Conservation (phyloP, 2,329 filamentous ascomycete genomes). For the Eutypa lata region DNA sequence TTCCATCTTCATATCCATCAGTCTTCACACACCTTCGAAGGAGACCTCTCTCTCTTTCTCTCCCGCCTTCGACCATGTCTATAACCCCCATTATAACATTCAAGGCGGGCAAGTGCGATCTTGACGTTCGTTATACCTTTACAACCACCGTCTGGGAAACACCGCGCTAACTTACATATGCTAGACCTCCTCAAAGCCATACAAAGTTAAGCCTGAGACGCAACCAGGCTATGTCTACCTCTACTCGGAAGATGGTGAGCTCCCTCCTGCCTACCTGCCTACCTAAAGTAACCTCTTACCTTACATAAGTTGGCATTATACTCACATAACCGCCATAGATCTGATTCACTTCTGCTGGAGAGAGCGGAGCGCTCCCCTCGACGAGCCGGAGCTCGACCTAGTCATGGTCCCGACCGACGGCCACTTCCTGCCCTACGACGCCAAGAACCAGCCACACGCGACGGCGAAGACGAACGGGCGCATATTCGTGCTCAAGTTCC, state of each 20-base stretch:
- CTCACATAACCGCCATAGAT: conserved; percentile 47
- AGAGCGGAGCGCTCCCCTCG: conserved; percentile 66
- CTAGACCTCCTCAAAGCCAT: conserved; percentile 44
- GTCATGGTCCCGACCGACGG: conserved; percentile 92
- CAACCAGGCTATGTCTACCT: conserved; percentile 88
- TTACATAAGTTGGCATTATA: background rate
- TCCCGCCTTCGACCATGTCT: conserved; percentile 60
- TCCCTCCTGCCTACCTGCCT: too few species aligned
- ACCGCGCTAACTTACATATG: conserved; percentile 12
- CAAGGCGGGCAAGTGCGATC: conserved; percentile 87
- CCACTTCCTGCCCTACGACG: conserved; percentile 78
- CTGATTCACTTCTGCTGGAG: conserved; percentile 98
- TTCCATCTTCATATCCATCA: too few species aligned
- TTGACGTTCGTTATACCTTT: conserved; percentile 61
- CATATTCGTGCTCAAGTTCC: conserved; percentile 91
- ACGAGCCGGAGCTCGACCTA: conserved; percentile 79
- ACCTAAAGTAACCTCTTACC: background rate
- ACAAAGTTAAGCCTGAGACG: conserved; percentile 69
- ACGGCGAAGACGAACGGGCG: conserved; percentile 75
- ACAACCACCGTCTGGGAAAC: conserved; percentile 1
- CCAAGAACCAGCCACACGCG: conserved; percentile 52
- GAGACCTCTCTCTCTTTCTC: background rate
- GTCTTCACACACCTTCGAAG: background rate
- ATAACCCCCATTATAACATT: conserved; percentile 87
- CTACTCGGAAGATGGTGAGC: conserved; percentile 80